Evolutionary conservation across 345 rosid genomes (phyloP).

Genomic region (Aurinia saxatilis): DNA sequence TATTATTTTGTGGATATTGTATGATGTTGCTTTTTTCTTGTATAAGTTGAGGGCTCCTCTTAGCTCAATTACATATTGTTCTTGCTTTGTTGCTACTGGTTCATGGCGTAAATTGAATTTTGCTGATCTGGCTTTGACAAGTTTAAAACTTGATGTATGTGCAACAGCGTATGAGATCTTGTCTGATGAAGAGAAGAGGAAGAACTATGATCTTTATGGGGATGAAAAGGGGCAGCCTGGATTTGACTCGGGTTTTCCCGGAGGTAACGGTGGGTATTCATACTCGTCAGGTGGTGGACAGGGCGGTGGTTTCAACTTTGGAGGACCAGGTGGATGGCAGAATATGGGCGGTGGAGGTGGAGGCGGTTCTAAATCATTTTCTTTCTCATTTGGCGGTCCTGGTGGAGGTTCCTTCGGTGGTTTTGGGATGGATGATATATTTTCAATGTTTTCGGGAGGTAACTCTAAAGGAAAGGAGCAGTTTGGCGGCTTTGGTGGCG

Average conservation of each 20-base stretch:
- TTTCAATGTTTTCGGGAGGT: conserved; percentile 55
- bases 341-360: conserved; percentile 62
- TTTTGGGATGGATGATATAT: conserved; percentile 60
- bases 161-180: conserved; percentile 83
- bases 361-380: conserved; percentile 55
- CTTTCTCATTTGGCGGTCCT: conserved; percentile 70
- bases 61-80: not conserved
- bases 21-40: not conserved
- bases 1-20: not conserved
- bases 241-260: conserved; percentile 61
- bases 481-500: conserved; percentile 28
- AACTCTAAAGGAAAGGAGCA: conserved; percentile 26
- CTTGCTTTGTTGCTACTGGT: not conserved
- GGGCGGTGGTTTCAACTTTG: conserved; percentile 47
- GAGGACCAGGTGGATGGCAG: conserved; percentile 69
- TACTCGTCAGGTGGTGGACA: conserved; percentile 53
- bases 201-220: conserved; percentile 80
- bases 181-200: conserved; percentile 83
- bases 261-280: conserved; percentile 53
- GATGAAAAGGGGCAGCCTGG: conserved; percentile 85
- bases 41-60: not conserved
- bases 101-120: not conserved
- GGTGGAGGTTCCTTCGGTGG: conserved; percentile 47
- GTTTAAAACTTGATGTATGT: conserved; percentile 9
- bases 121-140: conserved; percentile 1